Evolutionary conservation across 106 monocot genomes (phyloP), one percentile per base, ranked within the genome.

Genomic region (Vanilla planifolia): DNA sequence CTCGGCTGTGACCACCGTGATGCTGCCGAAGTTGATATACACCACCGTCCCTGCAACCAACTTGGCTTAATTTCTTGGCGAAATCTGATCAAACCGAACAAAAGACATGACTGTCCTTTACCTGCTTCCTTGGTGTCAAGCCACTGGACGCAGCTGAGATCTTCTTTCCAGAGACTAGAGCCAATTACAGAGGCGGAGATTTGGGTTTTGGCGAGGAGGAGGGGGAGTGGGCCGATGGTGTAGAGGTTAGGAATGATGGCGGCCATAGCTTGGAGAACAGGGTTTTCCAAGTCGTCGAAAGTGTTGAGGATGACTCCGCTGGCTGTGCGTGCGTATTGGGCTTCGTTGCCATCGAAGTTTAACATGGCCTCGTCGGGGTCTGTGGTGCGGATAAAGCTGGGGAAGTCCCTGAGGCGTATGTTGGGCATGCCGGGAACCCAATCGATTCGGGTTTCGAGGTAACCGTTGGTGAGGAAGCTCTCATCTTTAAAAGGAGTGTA

Each of bases 1-100:
- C 14, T 50, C 62, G 5, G 32, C 2, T 6, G 88, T 74, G 59
- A 88, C 62, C 0, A 80, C 67, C 1, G 80, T 77, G 42, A 88
- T 55, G 71, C 88, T 88, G 2, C 88, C 88, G 50, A 88, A 88
- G 61, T 80, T 88, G 28, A 88, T 80, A 25, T 83, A 83, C 14
- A 88, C n/a, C n/a, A n/a, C n/a, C n/a, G n/a, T n/a, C n/a, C n/a
- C n/a, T n/a, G n/a, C n/a, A n/a, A n/a, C n/a, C n/a, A n/a, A n/a
- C n/a, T n/a, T n/a, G n/a, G n/a, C n/a, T n/a, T n/a, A n/a, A n/a
- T n/a, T n/a, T n/a, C n/a, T n/a, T n/a, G n/a, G n/a, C n/a, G n/a
- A n/a, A n/a, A n/a, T n/a, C n/a, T n/a, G n/a, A n/a, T n/a, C n/a
- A n/a, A n/a, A n/a, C n/a, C n/a, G 43, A 20, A 88, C 83, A 1